These are phyloP conservation scores for Nelumbo lutea DNA, from an alignment of 164 flowering plant genomes.

Conservation along the genomic window DNA sequence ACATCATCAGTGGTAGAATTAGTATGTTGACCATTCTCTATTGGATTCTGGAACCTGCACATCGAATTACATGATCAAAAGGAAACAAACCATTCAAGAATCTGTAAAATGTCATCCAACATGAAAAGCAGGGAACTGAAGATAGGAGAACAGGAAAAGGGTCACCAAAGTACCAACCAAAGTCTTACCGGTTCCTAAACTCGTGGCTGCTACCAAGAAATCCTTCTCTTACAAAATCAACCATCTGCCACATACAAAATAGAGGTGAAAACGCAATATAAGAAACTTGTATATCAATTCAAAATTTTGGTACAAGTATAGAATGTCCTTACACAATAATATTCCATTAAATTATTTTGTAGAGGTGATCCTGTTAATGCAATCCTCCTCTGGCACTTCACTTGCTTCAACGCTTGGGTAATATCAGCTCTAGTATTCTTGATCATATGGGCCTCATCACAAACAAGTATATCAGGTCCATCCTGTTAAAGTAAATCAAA, in stretches of 20 bases:
- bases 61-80: slow-evolving; percentile 2
- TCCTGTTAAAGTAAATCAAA: slow-evolving; percentile 43
- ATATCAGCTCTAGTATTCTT: slow-evolving; percentile 88
- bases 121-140: not conserved
- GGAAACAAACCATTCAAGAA: slow-evolving; percentile 5
- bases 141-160: slow-evolving; percentile 3
- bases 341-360: slow-evolving; percentile 98
- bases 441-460: slow-evolving; percentile 98
- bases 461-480: slow-evolving; percentile 95
- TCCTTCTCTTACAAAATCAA: slow-evolving; percentile 98
- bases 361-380: slow-evolving; percentile 98
- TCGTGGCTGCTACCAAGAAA: slow-evolving; percentile 97
- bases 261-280: slow-evolving; percentile 1
- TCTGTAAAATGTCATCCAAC: not conserved
- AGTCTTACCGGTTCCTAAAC: slow-evolving; percentile 80
- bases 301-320: slow-evolving; percentile 3
- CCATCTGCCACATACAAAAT: slow-evolving; percentile 65
- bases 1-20: slow-evolving; percentile 88
- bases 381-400: slow-evolving; percentile 90
- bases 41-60: slow-evolving; percentile 95
- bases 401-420: slow-evolving; percentile 91
- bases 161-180: not conserved
- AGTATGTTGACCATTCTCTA: slow-evolving; percentile 93
- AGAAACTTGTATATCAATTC: not conserved
- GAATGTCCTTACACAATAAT: slow-evolving; percentile 76